Evolutionary conservation across 129 eudicot species (phyloP).

Genomic region (Saussurea involucrata): DNA sequence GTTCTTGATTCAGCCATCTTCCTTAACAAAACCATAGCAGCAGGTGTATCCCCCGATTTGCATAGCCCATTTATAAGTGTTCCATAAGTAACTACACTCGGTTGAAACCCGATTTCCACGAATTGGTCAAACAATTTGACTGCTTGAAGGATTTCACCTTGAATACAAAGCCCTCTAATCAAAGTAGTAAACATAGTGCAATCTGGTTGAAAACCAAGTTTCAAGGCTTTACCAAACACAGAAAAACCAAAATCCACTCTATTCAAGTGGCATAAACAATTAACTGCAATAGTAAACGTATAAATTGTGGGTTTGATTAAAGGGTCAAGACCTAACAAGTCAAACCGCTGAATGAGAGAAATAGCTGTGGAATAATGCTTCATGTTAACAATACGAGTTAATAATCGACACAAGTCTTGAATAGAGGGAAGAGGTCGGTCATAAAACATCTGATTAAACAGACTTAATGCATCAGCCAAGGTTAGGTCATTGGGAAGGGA

Average conservation of each 20-base stretch:
- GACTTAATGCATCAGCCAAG: not conserved
- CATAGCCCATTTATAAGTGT: conserved; percentile 29
- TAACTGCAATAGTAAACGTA: not conserved
- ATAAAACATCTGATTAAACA: not conserved
- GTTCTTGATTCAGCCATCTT: conserved; percentile 3
- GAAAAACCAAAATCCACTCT: conserved; percentile 18
- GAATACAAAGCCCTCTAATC: conserved; percentile 24
- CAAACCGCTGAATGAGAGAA: conserved; percentile 20
- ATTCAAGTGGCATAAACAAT: conserved; percentile 24
- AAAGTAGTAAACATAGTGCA: conserved; percentile 16
- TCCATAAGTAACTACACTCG: conserved; percentile 21
- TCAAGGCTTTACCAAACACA: conserved; percentile 14
- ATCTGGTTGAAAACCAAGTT: conserved; percentile 21
- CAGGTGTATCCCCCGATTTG: conserved; percentile 18
- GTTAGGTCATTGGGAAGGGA: not conserved
- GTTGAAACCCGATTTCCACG: not conserved
- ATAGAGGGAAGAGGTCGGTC: conserved; percentile 11
- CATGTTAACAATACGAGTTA: conserved; percentile 23
- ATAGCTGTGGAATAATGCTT: conserved; percentile 20
- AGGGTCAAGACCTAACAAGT: not conserved
- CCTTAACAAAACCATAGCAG: conserved; percentile 15
- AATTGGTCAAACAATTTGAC: conserved; percentile 25
- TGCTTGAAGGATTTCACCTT: conserved; percentile 9
- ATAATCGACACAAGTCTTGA: conserved; percentile 13
- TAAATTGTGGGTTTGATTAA: conserved; percentile 18